These are phyloP conservation scores for Arabidopsis arenosa DNA, from an alignment of 345 rosid species.

Conservation along the genomic window DNA sequence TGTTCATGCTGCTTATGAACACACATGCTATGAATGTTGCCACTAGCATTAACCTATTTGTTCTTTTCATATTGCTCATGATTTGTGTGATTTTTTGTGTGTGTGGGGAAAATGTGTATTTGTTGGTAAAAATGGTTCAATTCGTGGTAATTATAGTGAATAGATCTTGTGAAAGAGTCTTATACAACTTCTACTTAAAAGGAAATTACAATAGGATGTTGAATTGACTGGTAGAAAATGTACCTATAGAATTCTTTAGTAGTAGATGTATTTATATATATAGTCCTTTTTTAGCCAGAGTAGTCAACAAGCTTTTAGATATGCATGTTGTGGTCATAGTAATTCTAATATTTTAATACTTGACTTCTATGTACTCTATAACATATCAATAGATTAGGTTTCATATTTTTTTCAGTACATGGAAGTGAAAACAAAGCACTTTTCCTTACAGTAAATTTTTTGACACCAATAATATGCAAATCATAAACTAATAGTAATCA, in stretches of 20 bases:
- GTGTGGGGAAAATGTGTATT: neutral
- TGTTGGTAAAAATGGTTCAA: neutral
- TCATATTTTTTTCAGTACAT: neutral
- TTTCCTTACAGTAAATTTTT: no score
- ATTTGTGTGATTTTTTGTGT: neutral
- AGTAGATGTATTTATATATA: neutral
- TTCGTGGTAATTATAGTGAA: neutral
- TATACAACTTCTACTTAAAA: neutral
- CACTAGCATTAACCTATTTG: neutral
- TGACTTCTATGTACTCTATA: neutral
- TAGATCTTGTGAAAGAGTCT: neutral
- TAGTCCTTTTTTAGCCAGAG: neutral
- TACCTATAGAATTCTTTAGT: neutral
- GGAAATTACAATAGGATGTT: neutral
- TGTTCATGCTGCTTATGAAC: conserved; percentile 2
- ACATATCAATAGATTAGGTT: neutral
- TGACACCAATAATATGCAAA: neutral
- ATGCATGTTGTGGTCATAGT: neutral
- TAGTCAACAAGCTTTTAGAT: neutral
- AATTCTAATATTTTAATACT: neutral
- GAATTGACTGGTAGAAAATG: neutral
- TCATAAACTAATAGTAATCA: neutral
- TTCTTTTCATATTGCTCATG: neutral
- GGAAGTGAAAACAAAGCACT: neutral
- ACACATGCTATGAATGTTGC: neutral